phyloP scores from a whole-genome alignment of 1,284 basidiomycete genomes.

The Pyrrhoderma lamaoense region DNA sequence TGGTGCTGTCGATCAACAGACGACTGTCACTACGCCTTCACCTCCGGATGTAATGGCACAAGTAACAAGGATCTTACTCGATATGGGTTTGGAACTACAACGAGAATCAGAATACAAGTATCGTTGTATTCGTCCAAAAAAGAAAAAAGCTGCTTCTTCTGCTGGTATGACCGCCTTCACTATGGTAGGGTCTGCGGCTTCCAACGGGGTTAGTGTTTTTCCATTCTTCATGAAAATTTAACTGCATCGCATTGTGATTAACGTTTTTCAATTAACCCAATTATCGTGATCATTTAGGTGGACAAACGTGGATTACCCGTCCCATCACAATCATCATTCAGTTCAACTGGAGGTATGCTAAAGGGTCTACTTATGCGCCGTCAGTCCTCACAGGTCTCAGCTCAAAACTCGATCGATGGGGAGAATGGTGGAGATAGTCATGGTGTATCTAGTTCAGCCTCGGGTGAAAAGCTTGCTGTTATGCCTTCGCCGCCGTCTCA shows the following conservation, averaged over 20 bases:
- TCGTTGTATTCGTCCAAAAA: constrained; percentile 71
- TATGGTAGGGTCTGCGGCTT: constrained; percentile 70
- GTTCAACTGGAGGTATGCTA: constrained; percentile 67
- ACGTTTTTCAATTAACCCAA: too few species aligned
- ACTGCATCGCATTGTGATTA: constrained; percentile 7
- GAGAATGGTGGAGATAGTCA: constrained; percentile 25
- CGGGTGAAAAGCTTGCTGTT: constrained; percentile 28
- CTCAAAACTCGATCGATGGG: constrained; percentile 33
- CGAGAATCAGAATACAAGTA: constrained; percentile 86
- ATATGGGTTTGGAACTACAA: constrained; percentile 89
- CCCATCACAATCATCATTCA: constrained; percentile 61
- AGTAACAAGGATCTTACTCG: constrained; percentile 70
- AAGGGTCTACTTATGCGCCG: constrained; percentile 80
- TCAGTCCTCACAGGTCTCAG: constrained; percentile 75
- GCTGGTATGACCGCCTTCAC: constrained; percentile 64
- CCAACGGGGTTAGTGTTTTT: constrained; percentile 62
- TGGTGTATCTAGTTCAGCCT: constrained; percentile 19
- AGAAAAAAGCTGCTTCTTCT: constrained; percentile 42
- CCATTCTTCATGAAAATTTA: neutral
- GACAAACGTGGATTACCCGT: constrained; percentile 78
- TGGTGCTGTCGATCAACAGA: constrained; percentile 83
- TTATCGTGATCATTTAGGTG: too few species aligned
- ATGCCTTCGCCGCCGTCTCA: constrained; percentile 21
- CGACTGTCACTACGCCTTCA: constrained; percentile 78
- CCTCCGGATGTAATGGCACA: constrained; percentile 87